These are phyloP conservation scores for Colletotrichum sp. DNA, from an alignment of 2,329 filamentous ascomycete species.

Conservation along the genomic window DNA sequence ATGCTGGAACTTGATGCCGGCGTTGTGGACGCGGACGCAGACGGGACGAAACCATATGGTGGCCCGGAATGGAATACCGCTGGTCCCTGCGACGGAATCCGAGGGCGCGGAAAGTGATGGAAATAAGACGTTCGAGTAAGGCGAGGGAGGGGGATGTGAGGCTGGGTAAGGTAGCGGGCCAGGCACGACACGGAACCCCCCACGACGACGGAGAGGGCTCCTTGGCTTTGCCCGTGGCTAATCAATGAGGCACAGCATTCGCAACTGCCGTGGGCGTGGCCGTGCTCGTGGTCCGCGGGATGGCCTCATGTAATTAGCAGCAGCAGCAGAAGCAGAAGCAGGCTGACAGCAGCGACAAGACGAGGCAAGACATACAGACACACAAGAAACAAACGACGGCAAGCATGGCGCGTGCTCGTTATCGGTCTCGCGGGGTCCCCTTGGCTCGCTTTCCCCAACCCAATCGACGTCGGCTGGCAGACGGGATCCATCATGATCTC, in stretches of 20 bases:
- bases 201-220: background rate
- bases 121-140: background rate
- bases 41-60: background rate
- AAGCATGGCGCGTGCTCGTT: background rate
- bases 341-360: background rate
- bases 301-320: background rate
- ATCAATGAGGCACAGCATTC: background rate
- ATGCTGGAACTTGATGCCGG: background rate
- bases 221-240: background rate
- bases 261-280: background rate
- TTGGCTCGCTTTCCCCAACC: background rate
- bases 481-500: background rate
- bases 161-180: background rate
- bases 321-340: background rate
- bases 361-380: background rate
- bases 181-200: background rate
- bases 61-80: background rate
- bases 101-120: background rate
- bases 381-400: background rate
- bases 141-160: background rate
- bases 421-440: constrained; percentile 8
- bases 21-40: background rate
- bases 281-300: background rate
- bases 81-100: constrained; percentile 9
- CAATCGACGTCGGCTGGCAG: background rate